Conservation (phyloP, 176 grass and related monocot genomes). For the Elaeis guineensis region DNA sequence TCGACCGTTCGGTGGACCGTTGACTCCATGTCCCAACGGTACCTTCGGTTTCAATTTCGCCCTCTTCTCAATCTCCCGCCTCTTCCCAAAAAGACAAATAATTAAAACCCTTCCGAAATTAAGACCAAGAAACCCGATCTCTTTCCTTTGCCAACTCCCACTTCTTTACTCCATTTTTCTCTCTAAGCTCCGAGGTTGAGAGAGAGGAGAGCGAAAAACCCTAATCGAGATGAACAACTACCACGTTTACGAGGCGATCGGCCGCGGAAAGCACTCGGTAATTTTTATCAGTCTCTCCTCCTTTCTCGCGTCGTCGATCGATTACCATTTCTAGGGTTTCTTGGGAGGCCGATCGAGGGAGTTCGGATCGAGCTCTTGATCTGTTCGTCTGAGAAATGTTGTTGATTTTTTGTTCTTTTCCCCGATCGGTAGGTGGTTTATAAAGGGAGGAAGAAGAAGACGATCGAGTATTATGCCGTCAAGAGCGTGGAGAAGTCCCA, state of each 20-base stretch:
- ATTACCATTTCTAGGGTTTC: slow-evolving; percentile 1
- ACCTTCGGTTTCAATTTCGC: too few relatives aligned
- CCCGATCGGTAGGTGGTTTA: slow-evolving; percentile 48
- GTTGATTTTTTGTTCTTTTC: slow-evolving; percentile 4
- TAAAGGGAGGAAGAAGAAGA: slow-evolving; percentile 99
- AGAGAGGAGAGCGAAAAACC: not conserved
- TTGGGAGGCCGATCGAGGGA: not conserved
- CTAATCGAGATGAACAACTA: slow-evolving; percentile 73
- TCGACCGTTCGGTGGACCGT: too few relatives aligned
- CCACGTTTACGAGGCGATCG: slow-evolving; percentile 96
- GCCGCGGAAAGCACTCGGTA: slow-evolving; percentile 95
- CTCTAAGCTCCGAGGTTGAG: too few relatives aligned
- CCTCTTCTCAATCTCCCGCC: too few relatives aligned
- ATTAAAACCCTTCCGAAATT: too few relatives aligned
- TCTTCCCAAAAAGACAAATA: too few relatives aligned
- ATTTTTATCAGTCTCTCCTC: not conserved
- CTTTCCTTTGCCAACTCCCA: too few relatives aligned
- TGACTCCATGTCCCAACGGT: too few relatives aligned
- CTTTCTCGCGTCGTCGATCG: not conserved
- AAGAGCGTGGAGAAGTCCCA: slow-evolving; percentile 99
- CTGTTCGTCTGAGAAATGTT: not conserved
- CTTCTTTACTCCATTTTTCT: too few relatives aligned
- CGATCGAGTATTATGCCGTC: slow-evolving; percentile 89
- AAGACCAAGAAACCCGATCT: too few relatives aligned
- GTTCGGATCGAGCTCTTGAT: slow-evolving; percentile 3